A percentile compares a stretch with the other conserved stretches of the same genome.
These are phyloP conservation scores for Kazachstania bromeliacearum DNA, from an alignment of 805 yeast genomes.

Conservation along the genomic window DNA sequence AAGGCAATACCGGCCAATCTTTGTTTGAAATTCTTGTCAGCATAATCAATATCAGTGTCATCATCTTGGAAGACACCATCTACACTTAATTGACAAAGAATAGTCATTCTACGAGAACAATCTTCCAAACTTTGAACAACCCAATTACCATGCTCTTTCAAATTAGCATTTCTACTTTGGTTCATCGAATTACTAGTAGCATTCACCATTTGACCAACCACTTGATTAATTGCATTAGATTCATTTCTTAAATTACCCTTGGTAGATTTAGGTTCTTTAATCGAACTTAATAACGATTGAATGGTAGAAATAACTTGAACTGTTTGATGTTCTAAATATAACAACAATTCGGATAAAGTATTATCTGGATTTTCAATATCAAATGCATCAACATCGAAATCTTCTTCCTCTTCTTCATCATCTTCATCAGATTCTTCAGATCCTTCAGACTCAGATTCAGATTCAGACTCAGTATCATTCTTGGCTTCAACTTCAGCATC, in stretches of 20 bases:
- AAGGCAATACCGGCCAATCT: conserved; percentile 92
- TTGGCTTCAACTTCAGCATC: background rate
- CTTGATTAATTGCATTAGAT: conserved; percentile 66
- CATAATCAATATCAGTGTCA: conserved; percentile 48
- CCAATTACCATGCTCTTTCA: conserved; percentile 87
- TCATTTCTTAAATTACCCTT: conserved; percentile 64
- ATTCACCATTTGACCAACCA: conserved; percentile 78
- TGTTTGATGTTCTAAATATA: conserved; percentile 87
- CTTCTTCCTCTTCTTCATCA: conserved; percentile 12
- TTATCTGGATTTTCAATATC: conserved; percentile 83
- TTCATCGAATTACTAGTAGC: conserved; percentile 84
- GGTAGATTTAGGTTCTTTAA: conserved; percentile 67
- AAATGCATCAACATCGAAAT: conserved; percentile 64
- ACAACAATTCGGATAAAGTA: conserved; percentile 71
- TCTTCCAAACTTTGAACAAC: conserved; percentile 80
- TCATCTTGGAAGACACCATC: conserved; percentile 29
- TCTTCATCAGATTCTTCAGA: conserved; percentile 9
- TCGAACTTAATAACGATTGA: conserved; percentile 68
- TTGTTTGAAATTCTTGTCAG: conserved; percentile 84
- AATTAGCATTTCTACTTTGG: conserved; percentile 73
- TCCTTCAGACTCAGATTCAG: conserved; percentile 3
- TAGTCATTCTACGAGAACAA: conserved; percentile 74
- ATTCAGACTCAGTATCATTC: conserved; percentile 4
- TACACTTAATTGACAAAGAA: conserved; percentile 41
- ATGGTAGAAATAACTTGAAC: conserved; percentile 85